Percentiles rank a stretch among this genome's conserved stretches.
These are phyloP conservation scores for Sordariomycetes sp. DNA, from an alignment of 2,329 filamentous ascomycete species.

Conservation along the genomic window DNA sequence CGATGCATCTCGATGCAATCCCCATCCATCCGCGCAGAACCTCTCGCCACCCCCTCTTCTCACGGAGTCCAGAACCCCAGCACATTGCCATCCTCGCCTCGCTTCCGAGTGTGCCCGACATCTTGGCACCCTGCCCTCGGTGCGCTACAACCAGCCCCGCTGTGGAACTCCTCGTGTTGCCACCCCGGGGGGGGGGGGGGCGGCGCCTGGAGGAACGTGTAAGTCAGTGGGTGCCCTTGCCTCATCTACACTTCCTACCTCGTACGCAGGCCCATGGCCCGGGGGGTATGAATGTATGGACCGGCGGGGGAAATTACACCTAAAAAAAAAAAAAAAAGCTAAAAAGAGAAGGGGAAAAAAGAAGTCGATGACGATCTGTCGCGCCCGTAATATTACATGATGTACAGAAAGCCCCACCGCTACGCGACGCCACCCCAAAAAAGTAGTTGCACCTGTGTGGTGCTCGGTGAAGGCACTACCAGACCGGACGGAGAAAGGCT, in stretches of 20 bases:
- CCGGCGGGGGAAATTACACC: not conserved
- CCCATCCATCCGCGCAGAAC: not conserved
- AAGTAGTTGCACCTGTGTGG: not conserved
- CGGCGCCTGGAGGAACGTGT: not conserved
- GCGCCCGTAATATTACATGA: too few species aligned
- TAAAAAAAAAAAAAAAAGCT: not conserved
- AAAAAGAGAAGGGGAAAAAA: not conserved
- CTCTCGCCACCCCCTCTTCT: not conserved
- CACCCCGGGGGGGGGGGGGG: not conserved
- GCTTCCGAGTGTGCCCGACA: not conserved
- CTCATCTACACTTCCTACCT: not conserved
- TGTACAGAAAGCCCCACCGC: too few species aligned
- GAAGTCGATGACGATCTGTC: not conserved
- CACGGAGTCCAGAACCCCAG: not conserved
- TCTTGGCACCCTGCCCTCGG: not conserved
- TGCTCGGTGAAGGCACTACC: not conserved
- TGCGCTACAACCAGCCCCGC: not conserved
- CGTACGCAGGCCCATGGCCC: not conserved
- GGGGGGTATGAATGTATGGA: not conserved
- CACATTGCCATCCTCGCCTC: not conserved
- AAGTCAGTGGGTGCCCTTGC: not conserved
- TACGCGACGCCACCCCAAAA: not conserved
- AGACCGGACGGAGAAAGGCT: not conserved
- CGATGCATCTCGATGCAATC: not conserved
- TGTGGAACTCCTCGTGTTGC: not conserved